A percentile compares a stretch with the other conserved stretches of the same genome.
Conservation (phyloP, 2,329 filamentous ascomycete genomes). For the Penicillium olsonii region DNA sequence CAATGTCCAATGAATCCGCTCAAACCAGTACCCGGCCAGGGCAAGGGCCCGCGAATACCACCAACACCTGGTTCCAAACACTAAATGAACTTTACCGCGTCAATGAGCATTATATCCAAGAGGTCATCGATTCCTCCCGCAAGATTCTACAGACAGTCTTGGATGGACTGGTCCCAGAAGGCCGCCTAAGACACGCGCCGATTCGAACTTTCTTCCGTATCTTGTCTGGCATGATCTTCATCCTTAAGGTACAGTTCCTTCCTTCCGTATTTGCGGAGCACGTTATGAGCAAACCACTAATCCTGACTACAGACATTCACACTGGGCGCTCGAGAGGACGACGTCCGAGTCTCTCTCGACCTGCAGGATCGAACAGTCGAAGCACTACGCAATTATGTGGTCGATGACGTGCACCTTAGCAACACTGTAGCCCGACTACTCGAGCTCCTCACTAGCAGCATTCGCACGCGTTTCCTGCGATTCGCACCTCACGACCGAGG, state of each 20-base stretch:
- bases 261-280: not conserved
- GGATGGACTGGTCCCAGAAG: conserved; percentile 59
- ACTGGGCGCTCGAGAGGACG: conserved; percentile 62
- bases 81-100: conserved; percentile 55
- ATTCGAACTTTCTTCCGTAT: conserved; percentile 67
- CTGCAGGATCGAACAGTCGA: conserved; percentile 61
- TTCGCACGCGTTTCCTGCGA: conserved; percentile 60
- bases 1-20: conserved; percentile 54
- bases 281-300: not conserved
- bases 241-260: conserved; percentile 54
- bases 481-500: conserved; percentile 56
- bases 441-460: conserved; percentile 59
- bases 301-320: conserved; percentile 55
- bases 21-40: conserved; percentile 31
- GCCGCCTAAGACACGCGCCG: conserved; percentile 62
- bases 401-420: conserved; percentile 66
- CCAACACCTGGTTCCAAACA: conserved; percentile 38
- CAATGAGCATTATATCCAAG: conserved; percentile 63
- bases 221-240: conserved; percentile 64
- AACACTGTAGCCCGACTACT: conserved; percentile 64
- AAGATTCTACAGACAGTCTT: conserved; percentile 62
- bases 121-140: conserved; percentile 63
- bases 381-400: conserved; percentile 61
- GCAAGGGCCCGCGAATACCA: conserved; percentile 30
- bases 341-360: conserved; percentile 60